phyloP scores from a whole-genome alignment of 805 yeast species.

The Metschnikowia noctiluminum region DNA sequence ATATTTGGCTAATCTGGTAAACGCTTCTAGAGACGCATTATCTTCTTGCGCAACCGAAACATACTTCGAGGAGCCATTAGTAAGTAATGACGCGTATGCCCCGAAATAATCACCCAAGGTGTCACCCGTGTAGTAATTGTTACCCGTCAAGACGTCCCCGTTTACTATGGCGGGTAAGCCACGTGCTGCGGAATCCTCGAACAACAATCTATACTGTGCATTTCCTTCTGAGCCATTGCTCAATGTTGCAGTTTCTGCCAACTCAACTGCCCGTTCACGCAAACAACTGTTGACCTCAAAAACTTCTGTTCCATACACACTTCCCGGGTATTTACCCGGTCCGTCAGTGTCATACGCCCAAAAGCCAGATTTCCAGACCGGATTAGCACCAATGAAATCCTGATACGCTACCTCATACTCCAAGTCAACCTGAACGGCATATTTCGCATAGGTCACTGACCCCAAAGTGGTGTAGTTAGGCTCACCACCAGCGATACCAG shows the following conservation, averaged over 20 bases:
- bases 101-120: conserved; percentile 47
- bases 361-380: conserved; percentile 59
- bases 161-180: conserved; percentile 43
- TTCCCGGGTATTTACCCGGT: conserved; percentile 48
- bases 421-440: conserved; percentile 57
- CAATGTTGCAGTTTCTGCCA: conserved; percentile 44
- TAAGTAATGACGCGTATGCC: conserved; percentile 43
- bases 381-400: conserved; percentile 24
- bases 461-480: conserved; percentile 56
- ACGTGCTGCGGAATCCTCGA: conserved; percentile 48
- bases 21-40: conserved; percentile 60
- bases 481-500: conserved; percentile 66
- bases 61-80: conserved; percentile 57
- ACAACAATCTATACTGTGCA: conserved; percentile 43
- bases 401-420: conserved; percentile 55
- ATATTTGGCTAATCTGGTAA: conserved; percentile 49
- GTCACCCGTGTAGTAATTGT: conserved; percentile 56
- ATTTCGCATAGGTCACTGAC: conserved; percentile 56
- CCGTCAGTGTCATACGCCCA: conserved; percentile 49
- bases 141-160: conserved; percentile 61
- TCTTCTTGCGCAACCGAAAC: conserved; percentile 67
- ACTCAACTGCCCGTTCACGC: conserved; percentile 52
- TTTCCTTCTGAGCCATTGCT: conserved; percentile 44
- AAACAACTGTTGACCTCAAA: conserved; percentile 57
- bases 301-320: conserved; percentile 61